Percentiles rank a stretch among this genome's conserved stretches.
Evolutionary conservation across 1,284 basidiomycete species (phyloP).

Genomic region (Leccinum cinnamomeum): DNA sequence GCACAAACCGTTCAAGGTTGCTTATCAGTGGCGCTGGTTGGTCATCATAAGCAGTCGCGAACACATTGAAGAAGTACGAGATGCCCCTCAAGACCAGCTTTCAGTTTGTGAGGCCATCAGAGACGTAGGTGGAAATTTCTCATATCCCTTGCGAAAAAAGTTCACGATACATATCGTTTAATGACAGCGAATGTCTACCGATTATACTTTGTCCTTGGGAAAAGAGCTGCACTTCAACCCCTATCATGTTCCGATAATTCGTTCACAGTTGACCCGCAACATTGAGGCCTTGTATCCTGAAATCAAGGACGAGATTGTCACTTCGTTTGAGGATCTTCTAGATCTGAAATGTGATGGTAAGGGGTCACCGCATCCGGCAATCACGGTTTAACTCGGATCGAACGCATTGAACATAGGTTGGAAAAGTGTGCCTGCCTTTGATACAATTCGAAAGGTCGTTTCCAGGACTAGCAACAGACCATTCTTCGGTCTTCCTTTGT

Average conservation of each 20-base stretch:
- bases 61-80: slow-evolving; percentile 43
- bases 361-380: background rate
- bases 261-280: slow-evolving; percentile 34
- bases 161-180: background rate
- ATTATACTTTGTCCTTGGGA: background rate
- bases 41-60: slow-evolving; percentile 40
- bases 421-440: background rate
- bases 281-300: slow-evolving; percentile 28
- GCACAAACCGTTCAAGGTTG: slow-evolving; percentile 42
- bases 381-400: background rate
- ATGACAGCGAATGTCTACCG: background rate
- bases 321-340: slow-evolving; percentile 31
- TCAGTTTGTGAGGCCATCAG: background rate
- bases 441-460: background rate
- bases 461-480: background rate
- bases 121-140: background rate
- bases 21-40: slow-evolving; percentile 40
- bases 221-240: slow-evolving; percentile 15
- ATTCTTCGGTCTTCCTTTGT: background rate
- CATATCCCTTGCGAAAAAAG: background rate
- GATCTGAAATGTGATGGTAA: slow-evolving; percentile 20
- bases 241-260: slow-evolving; percentile 31
- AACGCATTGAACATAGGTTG: background rate
- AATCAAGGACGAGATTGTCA: slow-evolving; percentile 36
- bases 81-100: slow-evolving; percentile 20